Evolutionary conservation across 192 early-diverging fungal genomes (phyloP), one percentile per base, ranked within the genome.

Genomic region (Mortierella hygrophila): DNA sequence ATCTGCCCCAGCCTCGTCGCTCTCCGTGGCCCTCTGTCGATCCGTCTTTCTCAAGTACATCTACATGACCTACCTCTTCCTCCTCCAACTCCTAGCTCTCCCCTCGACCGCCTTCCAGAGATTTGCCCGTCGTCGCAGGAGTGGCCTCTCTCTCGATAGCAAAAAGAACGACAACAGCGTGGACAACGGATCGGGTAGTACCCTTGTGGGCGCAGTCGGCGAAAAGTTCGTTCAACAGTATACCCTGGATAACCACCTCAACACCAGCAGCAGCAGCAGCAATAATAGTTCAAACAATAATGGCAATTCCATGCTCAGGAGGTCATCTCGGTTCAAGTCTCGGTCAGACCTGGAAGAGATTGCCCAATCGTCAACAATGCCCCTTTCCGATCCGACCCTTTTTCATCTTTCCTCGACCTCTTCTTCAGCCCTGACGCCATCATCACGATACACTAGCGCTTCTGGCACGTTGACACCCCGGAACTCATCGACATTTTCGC

Each of bases 161-260:
- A 74, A 52, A 29, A 40, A 42, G 13, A 65, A n/a, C 76, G 65
- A 46, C 18, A 76, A 63, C 29, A 37, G 29, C 57, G 21, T 26
- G 52, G 49, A 74, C 5, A 6, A 57, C 16, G 73, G 73, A 74
- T 54, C 54, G 18, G 54, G 72, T 32, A 32, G 38, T 37, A 74
- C 44, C 23, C 69, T 18, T 21, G 74, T 85, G 32, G 78, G 75
- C 78, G 70, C 79, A 68, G 84, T 76, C 38, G 84, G 75, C 20
- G 75, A 86, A 81, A 76, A 86, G 75, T 86, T 86, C 55, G 44
- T 86, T 57, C 78, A 86, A 41, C 77, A 79, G 40, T 86, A 86
- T 81, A 86, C 79, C 84, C 72, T 81, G 44, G 79, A 86, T 44
- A 86, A 86, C 35, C 78, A 85, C 70, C 83, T 80, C 21, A 74